Percentiles rank a stretch among this genome's conserved stretches.
Conservation (phyloP, 2,329 filamentous ascomycete species). For the Juglanconis sp. region DNA sequence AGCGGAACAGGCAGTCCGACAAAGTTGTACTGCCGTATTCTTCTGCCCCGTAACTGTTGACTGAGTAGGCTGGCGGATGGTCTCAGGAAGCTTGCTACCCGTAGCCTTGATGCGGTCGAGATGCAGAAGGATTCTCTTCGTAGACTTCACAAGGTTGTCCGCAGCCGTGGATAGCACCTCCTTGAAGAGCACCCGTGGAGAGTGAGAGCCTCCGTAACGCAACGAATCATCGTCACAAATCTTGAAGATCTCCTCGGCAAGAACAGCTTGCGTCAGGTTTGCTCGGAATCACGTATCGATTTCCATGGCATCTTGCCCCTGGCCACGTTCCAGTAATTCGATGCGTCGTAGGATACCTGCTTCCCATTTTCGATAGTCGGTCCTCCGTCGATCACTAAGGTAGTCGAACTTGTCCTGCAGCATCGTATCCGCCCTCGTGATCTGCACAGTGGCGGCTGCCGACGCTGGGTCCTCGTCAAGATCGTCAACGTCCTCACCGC, state of each 20-base stretch:
- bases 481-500: conserved; percentile 32
- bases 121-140: conserved; percentile 1
- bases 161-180: background rate
- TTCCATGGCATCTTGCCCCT: conserved; percentile 14
- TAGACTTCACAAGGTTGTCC: background rate
- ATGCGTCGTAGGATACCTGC: conserved; percentile 55
- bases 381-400: conserved; percentile 59
- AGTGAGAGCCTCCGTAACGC: background rate
- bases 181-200: background rate
- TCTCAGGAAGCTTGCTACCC: background rate
- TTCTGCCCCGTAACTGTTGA: background rate
- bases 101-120: background rate
- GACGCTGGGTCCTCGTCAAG: conserved; percentile 28
- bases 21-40: too few species aligned
- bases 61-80: background rate
- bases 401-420: conserved; percentile 73
- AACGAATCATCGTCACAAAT: background rate
- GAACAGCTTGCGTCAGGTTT: background rate
- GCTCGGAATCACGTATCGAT: conserved; percentile 14
- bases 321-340: conserved; percentile 18
- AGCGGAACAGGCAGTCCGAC: too few species aligned
- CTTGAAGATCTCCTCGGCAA: background rate
- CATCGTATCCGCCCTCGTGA: conserved; percentile 63
- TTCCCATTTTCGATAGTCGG: conserved; percentile 65
- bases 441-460: conserved; percentile 33